phyloP scores from a whole-genome alignment of 495 filamentous ascomycete species.

The Acidomyces sp. region DNA sequence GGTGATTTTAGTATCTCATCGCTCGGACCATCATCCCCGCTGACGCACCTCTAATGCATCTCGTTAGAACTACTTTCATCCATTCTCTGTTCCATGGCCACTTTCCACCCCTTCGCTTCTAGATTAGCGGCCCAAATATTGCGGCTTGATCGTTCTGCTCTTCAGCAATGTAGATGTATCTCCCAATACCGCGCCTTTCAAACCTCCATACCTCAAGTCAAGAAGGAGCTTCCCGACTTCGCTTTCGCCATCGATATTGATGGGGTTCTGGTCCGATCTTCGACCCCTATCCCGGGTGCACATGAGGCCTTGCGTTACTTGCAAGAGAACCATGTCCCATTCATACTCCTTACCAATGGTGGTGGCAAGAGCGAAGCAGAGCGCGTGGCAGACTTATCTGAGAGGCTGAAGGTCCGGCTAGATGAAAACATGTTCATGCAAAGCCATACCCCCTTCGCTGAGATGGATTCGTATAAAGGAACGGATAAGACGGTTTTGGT shows the following conservation, averaged over 20 bases:
- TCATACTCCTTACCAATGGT: slow-evolving; percentile 80
- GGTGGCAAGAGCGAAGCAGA: slow-evolving; percentile 66
- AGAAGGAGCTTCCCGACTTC: slow-evolving; percentile 47
- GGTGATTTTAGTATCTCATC: too few species aligned
- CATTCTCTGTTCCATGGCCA: too few species aligned
- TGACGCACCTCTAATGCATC: too few species aligned
- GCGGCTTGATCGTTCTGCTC: too few species aligned
- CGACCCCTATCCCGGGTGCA: slow-evolving; percentile 68
- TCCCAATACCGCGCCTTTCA: slow-evolving; percentile 13
- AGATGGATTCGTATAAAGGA: slow-evolving; percentile 40
- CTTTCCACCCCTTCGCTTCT: too few species aligned
- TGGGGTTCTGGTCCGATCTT: slow-evolving; percentile 82
- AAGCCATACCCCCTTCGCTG: slow-evolving; percentile 69
- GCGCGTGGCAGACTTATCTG: slow-evolving; percentile 55
- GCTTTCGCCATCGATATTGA: slow-evolving; percentile 91
- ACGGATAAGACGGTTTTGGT: slow-evolving; percentile 71
- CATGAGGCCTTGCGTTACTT: slow-evolving; percentile 59
- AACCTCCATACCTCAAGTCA: slow-evolving; percentile 3
- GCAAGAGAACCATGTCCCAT: slow-evolving; percentile 57
- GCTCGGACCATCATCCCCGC: too few species aligned
- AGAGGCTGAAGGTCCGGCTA: slow-evolving; percentile 46
- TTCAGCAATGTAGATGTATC: too few species aligned
- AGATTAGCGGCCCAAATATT: too few species aligned
- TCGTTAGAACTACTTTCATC: too few species aligned
- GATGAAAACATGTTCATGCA: slow-evolving; percentile 60